Percentiles rank a stretch among this genome's conserved stretches.
Conservation (phyloP, 495 filamentous ascomycete species). For the Aspergillus asperescens region DNA sequence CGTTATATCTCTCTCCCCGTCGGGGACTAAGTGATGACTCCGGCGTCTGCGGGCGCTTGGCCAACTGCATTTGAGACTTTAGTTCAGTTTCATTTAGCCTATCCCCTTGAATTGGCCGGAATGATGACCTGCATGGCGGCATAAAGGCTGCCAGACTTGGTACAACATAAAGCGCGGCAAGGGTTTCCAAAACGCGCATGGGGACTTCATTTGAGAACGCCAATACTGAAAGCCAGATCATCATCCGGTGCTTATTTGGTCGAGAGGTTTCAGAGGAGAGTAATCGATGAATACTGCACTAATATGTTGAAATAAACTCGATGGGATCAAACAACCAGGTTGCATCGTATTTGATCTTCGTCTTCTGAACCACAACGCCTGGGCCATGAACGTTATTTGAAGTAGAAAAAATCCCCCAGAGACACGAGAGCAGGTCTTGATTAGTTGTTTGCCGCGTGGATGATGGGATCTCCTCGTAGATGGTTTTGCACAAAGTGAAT, state of each 20-base stretch:
- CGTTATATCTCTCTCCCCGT: neutral
- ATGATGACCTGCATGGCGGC: neutral
- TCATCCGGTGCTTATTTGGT: conserved; percentile 32
- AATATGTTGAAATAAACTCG: conserved; percentile 23
- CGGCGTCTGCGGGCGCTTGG: neutral
- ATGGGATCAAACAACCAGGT: conserved; percentile 10
- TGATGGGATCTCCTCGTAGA: conserved; percentile 3
- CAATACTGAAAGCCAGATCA: conserved; percentile 44
- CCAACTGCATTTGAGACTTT: neutral
- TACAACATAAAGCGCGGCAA: conserved; percentile 33
- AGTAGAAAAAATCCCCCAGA: conserved; percentile 15
- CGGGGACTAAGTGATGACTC: conserved; percentile 1
- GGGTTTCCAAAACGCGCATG: conserved; percentile 28
- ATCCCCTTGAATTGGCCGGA: neutral
- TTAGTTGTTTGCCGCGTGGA: neutral
- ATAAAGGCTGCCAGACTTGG: conserved; percentile 17
- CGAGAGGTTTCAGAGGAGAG: conserved; percentile 14
- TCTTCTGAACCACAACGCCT: conserved; percentile 5
- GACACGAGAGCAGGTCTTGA: neutral
- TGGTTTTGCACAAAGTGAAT: conserved; percentile 10
- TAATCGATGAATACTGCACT: conserved; percentile 32
- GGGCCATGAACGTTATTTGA: conserved; percentile 5
- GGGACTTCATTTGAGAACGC: conserved; percentile 26
- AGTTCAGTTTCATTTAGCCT: neutral
- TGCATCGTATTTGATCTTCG: conserved; percentile 17